A percentile compares a stretch with the other conserved stretches of the same genome.
phyloP scores from a whole-genome alignment of 2,329 filamentous ascomycete genomes.

The Aspergillus proliferans region DNA sequence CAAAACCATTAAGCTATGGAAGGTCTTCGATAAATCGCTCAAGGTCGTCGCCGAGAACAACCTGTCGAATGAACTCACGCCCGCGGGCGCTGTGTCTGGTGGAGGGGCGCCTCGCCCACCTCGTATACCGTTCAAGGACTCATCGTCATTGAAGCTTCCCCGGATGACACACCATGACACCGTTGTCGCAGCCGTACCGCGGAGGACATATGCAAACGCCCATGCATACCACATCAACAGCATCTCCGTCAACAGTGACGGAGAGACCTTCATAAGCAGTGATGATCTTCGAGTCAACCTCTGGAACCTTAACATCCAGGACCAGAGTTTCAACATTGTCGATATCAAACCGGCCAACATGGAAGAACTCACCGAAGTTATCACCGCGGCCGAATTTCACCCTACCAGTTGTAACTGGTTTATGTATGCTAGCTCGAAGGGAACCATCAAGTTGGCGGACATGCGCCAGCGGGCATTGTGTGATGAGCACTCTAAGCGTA shows the following conservation, averaged over 20 bases:
- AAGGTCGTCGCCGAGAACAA: conserved; percentile 99
- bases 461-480: conserved; percentile 97
- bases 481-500: conserved; percentile 92
- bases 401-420: conserved; percentile 98
- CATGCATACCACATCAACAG: conserved; percentile 99
- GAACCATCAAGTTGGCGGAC: conserved; percentile 96
- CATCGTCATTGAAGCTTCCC: conserved; percentile 82
- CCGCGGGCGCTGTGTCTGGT: conserved; percentile 62
- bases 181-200: conserved; percentile 90
- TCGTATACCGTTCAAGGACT: conserved; percentile 68
- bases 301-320: conserved; percentile 98
- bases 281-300: conserved; percentile 96
- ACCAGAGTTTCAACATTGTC: conserved; percentile 99
- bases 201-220: conserved; percentile 94
- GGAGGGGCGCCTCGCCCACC: conserved; percentile 70
- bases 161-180: conserved; percentile 97
- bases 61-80: conserved; percentile 86
- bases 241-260: conserved; percentile 99
- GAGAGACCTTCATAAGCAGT: conserved; percentile 98
- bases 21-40: conserved; percentile 98
- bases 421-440: conserved; percentile 99
- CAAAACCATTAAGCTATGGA: conserved; percentile 99
- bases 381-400: conserved; percentile 96
- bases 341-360: conserved; percentile 99
- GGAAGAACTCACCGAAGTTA: conserved; percentile 98